Evolutionary conservation across 176 grass and related monocot species (phyloP).

Genomic region (Eleusine coracana): DNA sequence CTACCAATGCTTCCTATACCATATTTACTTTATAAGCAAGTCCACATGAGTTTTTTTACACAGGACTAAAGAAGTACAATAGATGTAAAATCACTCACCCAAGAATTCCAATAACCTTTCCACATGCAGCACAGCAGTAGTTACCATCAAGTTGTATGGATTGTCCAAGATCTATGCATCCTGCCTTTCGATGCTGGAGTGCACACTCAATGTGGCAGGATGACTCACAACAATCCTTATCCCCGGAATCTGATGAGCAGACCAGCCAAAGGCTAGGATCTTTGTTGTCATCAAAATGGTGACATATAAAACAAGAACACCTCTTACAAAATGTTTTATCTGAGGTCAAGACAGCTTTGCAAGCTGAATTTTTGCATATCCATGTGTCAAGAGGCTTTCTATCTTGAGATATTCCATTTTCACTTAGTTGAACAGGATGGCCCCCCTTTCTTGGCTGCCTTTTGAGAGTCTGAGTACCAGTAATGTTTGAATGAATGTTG

Average conservation of each 20-base stretch:
- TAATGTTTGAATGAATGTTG: constrained; percentile 39
- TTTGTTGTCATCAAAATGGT: constrained; percentile 97
- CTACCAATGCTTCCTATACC: neutral
- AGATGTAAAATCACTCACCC: constrained; percentile 71
- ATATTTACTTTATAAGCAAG: neutral
- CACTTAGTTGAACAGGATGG: constrained; percentile 41
- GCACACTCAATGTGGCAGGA: constrained; percentile 98
- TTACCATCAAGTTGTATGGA: constrained; percentile 85
- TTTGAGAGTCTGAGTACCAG: constrained; percentile 46
- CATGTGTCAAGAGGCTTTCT: constrained; percentile 53
- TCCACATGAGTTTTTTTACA: constrained; percentile 8
- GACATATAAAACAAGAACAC: constrained; percentile 98
- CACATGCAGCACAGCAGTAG: constrained; percentile 92
- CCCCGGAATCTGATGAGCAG: constrained; percentile 78
- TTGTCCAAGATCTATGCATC: constrained; percentile 78
- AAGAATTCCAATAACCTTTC: constrained; percentile 93
- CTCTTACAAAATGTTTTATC: constrained; percentile 89
- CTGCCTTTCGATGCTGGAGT: constrained; percentile 66
- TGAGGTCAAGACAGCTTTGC: constrained; percentile 78
- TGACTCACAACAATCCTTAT: constrained; percentile 82
- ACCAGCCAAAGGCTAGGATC: constrained; percentile 98
- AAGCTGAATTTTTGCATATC: constrained; percentile 94
- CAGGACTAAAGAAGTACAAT: constrained; percentile 23
- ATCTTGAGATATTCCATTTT: constrained; percentile 39
- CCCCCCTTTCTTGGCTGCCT: constrained; percentile 56